Base-by-base conservation (phyloP, 2,329 filamentous ascomycete species). In the Aspergillus fumigatus region DNA sequence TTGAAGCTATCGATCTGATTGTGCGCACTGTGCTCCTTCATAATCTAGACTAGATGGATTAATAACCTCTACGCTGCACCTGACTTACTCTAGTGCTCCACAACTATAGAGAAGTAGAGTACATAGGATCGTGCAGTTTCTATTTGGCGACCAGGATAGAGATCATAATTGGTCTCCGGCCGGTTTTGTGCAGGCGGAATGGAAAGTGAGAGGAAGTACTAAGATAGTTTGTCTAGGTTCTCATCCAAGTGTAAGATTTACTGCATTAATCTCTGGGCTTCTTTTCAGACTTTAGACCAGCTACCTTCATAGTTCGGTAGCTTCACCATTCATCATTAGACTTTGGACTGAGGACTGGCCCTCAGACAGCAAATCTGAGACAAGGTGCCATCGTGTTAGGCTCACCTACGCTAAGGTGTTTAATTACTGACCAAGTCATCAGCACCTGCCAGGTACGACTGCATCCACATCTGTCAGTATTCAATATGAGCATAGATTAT, bases 401-500 rank as follows among this genome's bases (percentile, higher is more conserved):
- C 59, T 59, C 59, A 52, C 54, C 56, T 50, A 52, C 32, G 14
- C 14, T 38, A 14, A 35, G 11, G 32, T 38, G 8, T 17, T 7
- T 6, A 14, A 38, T 17, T 17, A 38, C 3, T 61, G n/a, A 52
- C 32, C 56, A 51, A 58, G 56, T 59, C 50, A 59, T 61, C 56
- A 55, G 56, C 48, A 61, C 57, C 59, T 62, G 61, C 58, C 61
- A 62, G 61, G 61, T 62, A 62, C 60, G 50, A 58, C 52, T 59
- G 59, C 57, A 38, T 58, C 50, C 38, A 50, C 40, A 53, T 50
- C 53, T 55, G 41, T 25, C 49, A 21, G 38, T 54, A 38, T 27
- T 29, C 19, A 23, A 40, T 26, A 23, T 35, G 21, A 50, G 23
- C 19, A n/a, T n/a, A 27, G 27, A 25, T 19, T 19, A 21, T 48